phyloP scores from a whole-genome alignment of 306 rosid genomes.

The Alnus glutinosa region DNA sequence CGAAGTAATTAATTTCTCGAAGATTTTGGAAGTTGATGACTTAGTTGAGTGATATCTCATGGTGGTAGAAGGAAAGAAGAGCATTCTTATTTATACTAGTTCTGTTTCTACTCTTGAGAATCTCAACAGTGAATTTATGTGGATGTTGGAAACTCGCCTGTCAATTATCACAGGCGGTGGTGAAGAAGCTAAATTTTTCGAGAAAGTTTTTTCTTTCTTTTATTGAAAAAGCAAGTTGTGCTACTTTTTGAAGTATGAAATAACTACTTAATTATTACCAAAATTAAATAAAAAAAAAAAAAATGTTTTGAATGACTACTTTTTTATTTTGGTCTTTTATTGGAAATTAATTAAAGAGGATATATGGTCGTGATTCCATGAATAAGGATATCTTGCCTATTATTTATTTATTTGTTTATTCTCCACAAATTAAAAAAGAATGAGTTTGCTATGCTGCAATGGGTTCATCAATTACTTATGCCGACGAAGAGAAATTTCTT shows the following conservation, averaged over 20 bases:
- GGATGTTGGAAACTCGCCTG: slow-evolving; percentile 49
- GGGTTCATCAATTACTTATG: no score
- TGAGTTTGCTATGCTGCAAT: no score
- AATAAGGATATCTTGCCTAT: background rate
- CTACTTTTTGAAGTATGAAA: slow-evolving; percentile 39
- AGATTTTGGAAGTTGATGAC: background rate
- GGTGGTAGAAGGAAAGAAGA: slow-evolving; percentile 13
- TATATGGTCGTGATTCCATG: background rate
- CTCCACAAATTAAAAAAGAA: no score
- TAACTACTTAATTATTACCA: slow-evolving; percentile 14
- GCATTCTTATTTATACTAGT: slow-evolving; percentile 53
- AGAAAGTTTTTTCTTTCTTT: slow-evolving; percentile 13
- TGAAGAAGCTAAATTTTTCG: slow-evolving; percentile 56
- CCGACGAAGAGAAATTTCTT: no score
- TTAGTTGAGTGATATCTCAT: background rate
- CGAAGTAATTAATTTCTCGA: background rate
- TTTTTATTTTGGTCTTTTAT: background rate
- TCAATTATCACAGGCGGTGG: slow-evolving; percentile 48
- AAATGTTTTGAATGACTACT: background rate
- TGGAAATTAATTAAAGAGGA: no score
- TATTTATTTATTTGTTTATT: no score
- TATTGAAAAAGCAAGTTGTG: slow-evolving; percentile 35
- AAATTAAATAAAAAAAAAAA: background rate
- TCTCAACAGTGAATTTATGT: slow-evolving; percentile 33
- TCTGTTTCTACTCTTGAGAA: background rate